A percentile compares a stretch with the other conserved stretches of the same genome.
Evolutionary conservation across 345 rosid genomes (phyloP).

Genomic region (Turritis glabra): DNA sequence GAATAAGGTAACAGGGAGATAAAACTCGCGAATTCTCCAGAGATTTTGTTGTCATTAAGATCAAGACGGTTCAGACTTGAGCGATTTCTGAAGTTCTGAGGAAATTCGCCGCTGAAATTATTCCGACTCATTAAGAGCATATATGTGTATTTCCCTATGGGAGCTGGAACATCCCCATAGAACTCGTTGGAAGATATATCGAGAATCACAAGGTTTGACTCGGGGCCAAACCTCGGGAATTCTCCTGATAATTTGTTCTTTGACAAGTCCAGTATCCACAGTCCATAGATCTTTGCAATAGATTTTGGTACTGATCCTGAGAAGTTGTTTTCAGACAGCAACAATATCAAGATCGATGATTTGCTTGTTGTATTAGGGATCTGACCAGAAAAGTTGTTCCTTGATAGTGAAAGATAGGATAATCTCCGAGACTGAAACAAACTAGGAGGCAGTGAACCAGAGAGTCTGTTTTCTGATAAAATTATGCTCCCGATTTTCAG

Average conservation of each 20-base stretch:
- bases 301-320: slow-evolving; percentile 42
- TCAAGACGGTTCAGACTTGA: slow-evolving; percentile 38
- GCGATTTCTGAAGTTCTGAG: slow-evolving; percentile 23
- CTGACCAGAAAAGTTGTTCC: slow-evolving; percentile 48
- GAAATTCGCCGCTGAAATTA: slow-evolving; percentile 32
- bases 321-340: slow-evolving; percentile 40
- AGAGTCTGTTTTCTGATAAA: slow-evolving; percentile 48
- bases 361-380: slow-evolving; percentile 44
- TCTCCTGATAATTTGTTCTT: slow-evolving; percentile 40
- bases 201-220: slow-evolving; percentile 3
- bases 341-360: neutral
- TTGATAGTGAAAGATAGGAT: slow-evolving; percentile 38
- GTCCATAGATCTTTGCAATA: slow-evolving; percentile 16
- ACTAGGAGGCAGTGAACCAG: slow-evolving; percentile 45
- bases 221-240: slow-evolving; percentile 29
- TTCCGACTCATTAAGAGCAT: slow-evolving; percentile 35
- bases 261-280: slow-evolving; percentile 39
- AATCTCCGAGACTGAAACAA: slow-evolving; percentile 39
- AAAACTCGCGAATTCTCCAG: slow-evolving; percentile 34
- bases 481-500: slow-evolving; percentile 26
- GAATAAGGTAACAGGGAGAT: slow-evolving; percentile 31
- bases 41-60: slow-evolving; percentile 44
- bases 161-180: slow-evolving; percentile 36
- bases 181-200: slow-evolving; percentile 37
- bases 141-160: neutral